Conservation (phyloP, 768 basidiomycete genomes). For the Xerocomus potaroensis region DNA sequence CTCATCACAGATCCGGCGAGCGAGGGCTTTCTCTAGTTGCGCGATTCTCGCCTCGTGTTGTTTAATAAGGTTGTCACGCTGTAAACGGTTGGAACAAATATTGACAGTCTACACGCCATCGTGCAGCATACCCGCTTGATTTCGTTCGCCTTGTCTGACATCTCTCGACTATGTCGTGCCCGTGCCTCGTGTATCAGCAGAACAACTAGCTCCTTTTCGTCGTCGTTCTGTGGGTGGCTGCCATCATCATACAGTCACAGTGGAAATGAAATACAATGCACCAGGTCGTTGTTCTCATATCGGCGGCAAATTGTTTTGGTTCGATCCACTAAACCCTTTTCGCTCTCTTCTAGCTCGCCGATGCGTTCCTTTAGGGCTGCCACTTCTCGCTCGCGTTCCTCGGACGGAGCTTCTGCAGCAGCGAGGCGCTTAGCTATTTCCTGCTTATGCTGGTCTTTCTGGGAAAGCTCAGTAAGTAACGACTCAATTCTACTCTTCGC, state of each 20-base stretch:
- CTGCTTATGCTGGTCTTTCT: slow-evolving; percentile 16
- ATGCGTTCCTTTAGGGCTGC: slow-evolving; percentile 18
- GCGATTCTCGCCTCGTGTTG: slow-evolving; percentile 41
- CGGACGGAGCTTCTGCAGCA: slow-evolving; percentile 18
- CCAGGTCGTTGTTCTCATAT: slow-evolving; percentile 46
- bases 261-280: slow-evolving; percentile 27
- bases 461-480: slow-evolving; percentile 19
- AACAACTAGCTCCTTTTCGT: slow-evolving; percentile 48
- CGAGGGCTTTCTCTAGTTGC: slow-evolving; percentile 44
- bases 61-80: slow-evolving; percentile 48
- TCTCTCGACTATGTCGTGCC: slow-evolving; percentile 47
- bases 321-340: slow-evolving; percentile 27
- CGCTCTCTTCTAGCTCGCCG: slow-evolving; percentile 24
- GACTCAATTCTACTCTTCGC: slow-evolving; percentile 18
- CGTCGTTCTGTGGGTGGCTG: slow-evolving; percentile 36
- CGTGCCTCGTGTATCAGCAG: slow-evolving; percentile 42
- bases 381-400: slow-evolving; percentile 29
- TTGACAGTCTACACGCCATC: neutral
- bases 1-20: slow-evolving; percentile 40
- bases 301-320: slow-evolving; percentile 31
- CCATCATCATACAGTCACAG: slow-evolving; percentile 10
- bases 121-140: slow-evolving; percentile 41
- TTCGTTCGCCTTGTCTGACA: slow-evolving; percentile 53
- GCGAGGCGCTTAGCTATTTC: slow-evolving; percentile 23
- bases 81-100: slow-evolving; percentile 6